These are phyloP conservation scores for Tolypocladium album DNA, from an alignment of 2,329 filamentous ascomycete genomes.

Conservation along the genomic window DNA sequence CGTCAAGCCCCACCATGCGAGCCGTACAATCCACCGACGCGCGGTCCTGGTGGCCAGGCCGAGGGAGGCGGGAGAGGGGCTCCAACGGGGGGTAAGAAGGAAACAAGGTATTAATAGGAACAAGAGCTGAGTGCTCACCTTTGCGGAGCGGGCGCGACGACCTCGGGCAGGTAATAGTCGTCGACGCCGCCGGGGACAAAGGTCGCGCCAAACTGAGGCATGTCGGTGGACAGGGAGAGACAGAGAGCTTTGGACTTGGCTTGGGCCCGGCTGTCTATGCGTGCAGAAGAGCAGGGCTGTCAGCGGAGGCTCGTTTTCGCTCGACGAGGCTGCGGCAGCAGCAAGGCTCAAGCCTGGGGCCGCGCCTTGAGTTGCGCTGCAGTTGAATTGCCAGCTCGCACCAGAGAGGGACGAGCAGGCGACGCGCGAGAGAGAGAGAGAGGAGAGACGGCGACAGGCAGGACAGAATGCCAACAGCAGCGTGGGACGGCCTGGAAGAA, in stretches of 20 bases:
- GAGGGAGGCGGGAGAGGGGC: background rate
- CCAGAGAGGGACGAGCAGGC: background rate
- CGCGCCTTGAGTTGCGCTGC: background rate
- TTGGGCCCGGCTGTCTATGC: background rate
- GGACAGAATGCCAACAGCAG: background rate
- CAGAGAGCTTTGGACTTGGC: background rate
- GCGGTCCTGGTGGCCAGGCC: background rate
- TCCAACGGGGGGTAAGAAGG: background rate
- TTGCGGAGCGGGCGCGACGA: conserved; percentile 46
- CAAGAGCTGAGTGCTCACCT: conserved; percentile 30
- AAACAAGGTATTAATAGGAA: background rate
- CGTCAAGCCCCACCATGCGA: conserved; percentile 17
- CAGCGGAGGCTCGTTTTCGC: conserved; percentile 6
- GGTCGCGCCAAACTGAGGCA: conserved; percentile 37
- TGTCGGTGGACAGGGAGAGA: conserved; percentile 11
- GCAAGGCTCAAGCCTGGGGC: background rate
- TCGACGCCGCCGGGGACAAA: conserved; percentile 48
- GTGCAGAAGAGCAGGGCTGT: conserved; percentile 13
- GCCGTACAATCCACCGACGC: background rate
- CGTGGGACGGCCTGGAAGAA: background rate
- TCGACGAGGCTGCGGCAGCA: background rate
- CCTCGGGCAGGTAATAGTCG: conserved; percentile 52
- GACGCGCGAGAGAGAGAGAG: background rate
- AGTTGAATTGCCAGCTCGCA: background rate
- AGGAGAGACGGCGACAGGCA: background rate